Conservation (phyloP, 1,284 basidiomycete genomes). For the Pseudozyma flocculosa region DNA sequence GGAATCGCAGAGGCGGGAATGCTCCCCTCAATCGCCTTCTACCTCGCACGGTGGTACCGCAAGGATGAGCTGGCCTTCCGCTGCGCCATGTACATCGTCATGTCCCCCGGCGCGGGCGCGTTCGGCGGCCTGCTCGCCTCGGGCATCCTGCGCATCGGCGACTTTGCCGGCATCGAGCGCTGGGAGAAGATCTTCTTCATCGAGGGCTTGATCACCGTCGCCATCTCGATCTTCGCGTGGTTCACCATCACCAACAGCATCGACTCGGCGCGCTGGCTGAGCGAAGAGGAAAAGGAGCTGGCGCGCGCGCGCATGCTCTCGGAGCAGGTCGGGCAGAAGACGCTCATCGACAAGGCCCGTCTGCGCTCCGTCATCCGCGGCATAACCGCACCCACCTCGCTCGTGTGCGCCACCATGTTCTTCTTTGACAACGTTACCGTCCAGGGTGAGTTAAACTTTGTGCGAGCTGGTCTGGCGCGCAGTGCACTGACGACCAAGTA, state of each 20-base stretch:
- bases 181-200: conserved; percentile 59
- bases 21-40: conserved; percentile 49
- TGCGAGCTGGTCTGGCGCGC: no score
- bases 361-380: conserved; percentile 29
- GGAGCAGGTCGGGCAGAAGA: conserved; percentile 32
- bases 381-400: conserved; percentile 32
- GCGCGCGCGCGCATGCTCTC: conserved; percentile 20
- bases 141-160: conserved; percentile 27
- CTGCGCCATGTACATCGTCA: conserved; percentile 51
- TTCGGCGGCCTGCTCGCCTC: conserved; percentile 54
- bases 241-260: conserved; percentile 57
- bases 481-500: no score
- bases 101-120: conserved; percentile 43
- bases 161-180: conserved; percentile 27
- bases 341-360: conserved; percentile 32
- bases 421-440: conserved; percentile 57
- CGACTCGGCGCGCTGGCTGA: conserved; percentile 55
- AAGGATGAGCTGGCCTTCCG: conserved; percentile 56
- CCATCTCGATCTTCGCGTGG: conserved; percentile 50
- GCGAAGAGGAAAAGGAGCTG: conserved; percentile 54
- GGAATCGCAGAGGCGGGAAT: conserved; percentile 58
- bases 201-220: conserved; percentile 58
- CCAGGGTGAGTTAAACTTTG: no score
- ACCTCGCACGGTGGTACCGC: conserved; percentile 57
- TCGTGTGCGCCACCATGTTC: conserved; percentile 53